phyloP scores from a whole-genome alignment of 345 rosid species.

The Pugionium dolabratum region DNA sequence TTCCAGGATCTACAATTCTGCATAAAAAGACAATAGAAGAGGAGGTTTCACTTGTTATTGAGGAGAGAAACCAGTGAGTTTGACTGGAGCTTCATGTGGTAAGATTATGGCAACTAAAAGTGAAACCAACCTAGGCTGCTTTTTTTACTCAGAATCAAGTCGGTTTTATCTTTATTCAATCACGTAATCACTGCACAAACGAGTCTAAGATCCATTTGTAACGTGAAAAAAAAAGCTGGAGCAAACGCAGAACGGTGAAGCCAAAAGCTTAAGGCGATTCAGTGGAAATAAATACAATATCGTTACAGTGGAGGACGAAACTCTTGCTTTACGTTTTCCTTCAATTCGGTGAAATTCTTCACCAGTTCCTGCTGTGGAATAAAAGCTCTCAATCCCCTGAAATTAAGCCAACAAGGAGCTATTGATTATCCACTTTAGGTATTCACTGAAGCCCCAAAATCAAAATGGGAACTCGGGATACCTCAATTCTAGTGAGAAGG shows the following conservation, averaged over 20 bases:
- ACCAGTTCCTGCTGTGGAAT: slow-evolving; percentile 79
- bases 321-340: slow-evolving; percentile 72
- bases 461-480: background rate
- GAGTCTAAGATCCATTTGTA: slow-evolving; percentile 66
- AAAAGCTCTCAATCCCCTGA: slow-evolving; percentile 85
- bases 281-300: background rate
- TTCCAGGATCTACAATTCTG: too few relatives aligned
- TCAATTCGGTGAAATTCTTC: slow-evolving; percentile 78
- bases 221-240: background rate
- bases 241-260: background rate
- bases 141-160: slow-evolving; percentile 76
- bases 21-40: too few relatives aligned
- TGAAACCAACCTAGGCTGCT: slow-evolving; percentile 66
- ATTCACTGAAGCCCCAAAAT: background rate
- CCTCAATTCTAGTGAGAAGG: background rate
- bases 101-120: slow-evolving; percentile 55
- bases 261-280: slow-evolving; percentile 2
- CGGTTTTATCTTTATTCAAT: slow-evolving; percentile 70
- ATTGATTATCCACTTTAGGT: background rate
- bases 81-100: slow-evolving; percentile 90
- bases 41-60: too few relatives aligned
- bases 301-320: slow-evolving; percentile 29
- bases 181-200: slow-evolving; percentile 55
- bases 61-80: slow-evolving; percentile 17
- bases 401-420: background rate